Evolutionary conservation across 805 yeast species (phyloP).

Genomic region (Lipomyces starkeyi): DNA sequence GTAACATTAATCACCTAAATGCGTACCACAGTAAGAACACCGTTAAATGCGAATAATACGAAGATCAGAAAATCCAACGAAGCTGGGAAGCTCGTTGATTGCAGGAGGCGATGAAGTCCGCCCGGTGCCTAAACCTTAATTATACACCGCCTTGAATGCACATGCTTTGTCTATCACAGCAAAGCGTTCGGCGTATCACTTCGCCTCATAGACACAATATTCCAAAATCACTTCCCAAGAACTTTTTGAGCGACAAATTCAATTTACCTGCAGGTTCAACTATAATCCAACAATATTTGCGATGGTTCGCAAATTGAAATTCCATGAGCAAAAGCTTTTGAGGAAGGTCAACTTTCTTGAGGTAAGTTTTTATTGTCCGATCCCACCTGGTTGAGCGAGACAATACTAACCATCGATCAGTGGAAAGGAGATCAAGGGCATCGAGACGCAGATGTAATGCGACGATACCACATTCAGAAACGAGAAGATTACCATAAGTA

Average conservation of each 20-base stretch:
- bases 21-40: background rate
- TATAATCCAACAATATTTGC: background rate
- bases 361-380: constrained; percentile 35
- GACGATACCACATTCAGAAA: constrained; percentile 89
- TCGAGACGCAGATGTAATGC: constrained; percentile 95
- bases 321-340: constrained; percentile 92
- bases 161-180: too few relatives aligned
- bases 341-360: constrained; percentile 96
- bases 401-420: constrained; percentile 14
- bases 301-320: constrained; percentile 88
- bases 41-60: background rate
- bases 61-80: background rate
- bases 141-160: background rate
- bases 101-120: background rate
- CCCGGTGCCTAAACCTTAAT: background rate
- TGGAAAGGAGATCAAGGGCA: constrained; percentile 98
- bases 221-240: background rate
- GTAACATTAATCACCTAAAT: background rate
- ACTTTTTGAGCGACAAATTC: background rate
- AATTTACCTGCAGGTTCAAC: background rate
- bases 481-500: constrained; percentile 90
- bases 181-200: background rate
- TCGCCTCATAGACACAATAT: too few relatives aligned
- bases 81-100: background rate
- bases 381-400: background rate